Base-by-base conservation (phyloP, 2,329 filamentous ascomycete genomes). In the Alternaria triticina region DNA sequence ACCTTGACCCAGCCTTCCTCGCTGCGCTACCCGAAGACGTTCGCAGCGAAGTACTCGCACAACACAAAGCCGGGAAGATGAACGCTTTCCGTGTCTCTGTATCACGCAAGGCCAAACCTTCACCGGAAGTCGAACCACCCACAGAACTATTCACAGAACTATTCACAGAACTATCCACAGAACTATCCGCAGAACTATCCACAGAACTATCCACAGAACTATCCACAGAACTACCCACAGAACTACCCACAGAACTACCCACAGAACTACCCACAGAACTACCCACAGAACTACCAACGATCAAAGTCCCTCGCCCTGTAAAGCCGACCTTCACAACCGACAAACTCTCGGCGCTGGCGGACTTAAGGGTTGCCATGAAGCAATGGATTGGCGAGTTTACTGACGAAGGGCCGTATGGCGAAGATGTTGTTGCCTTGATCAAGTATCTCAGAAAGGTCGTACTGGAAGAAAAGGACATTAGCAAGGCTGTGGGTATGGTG, bases 11-110 rank as follows among this genome's bases (percentile, higher is more conserved):
- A 0, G 89, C 90, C 0, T 94, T 97, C 73, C 88, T 98, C 3
- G 88, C 90, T 1, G 93, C 94, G 15, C 83, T 98, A 1, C 95
- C 95, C 0, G 89, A 91, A 68, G 92, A 97, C 50, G 36, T 79
- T 22, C 68, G 76, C 33, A 56, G 59, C 15, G 94, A 98, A 79
- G 86, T 98, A 7, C 79, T 97, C 3, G 89, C 88, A 20, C 92
- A 97, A 71, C 90, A 94, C 73, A 86, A 71, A 47, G 68, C 74
- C 27, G 66, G 70, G 6, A 75, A 74, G 59, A 62, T 76, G n/a
- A 66, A 71, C 30, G 64, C 70, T 6, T 68, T 70, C 8, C 69
- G 70, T 6, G 70, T 81, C 67, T 44, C 72, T 55, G 22, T 82
- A 68, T 54, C 68, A 74, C 71, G 43, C 62, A 71, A 52, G 77